Evolutionary conservation across 371 early-diverging fungal genomes (phyloP).

Genomic region (Saksenaea oblongispora): DNA sequence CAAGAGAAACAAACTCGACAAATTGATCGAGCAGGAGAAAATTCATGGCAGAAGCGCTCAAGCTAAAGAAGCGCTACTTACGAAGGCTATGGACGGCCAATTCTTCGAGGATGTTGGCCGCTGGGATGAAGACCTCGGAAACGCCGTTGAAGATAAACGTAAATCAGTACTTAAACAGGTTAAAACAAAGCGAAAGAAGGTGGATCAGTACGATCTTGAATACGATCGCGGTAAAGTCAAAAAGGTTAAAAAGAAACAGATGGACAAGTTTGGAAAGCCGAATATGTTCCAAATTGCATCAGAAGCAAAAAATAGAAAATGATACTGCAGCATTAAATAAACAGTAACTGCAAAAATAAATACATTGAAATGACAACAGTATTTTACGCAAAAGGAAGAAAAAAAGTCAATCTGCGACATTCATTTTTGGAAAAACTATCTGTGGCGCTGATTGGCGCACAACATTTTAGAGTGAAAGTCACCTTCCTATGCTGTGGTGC

Average conservation of each 20-base stretch:
- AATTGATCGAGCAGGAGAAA: slow-evolving; percentile 51
- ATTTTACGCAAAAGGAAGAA: too few relatives aligned
- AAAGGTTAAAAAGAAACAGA: slow-evolving; percentile 67
- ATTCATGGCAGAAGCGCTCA: slow-evolving; percentile 42
- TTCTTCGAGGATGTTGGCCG: slow-evolving; percentile 47
- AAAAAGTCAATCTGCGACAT: too few relatives aligned
- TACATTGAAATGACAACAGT: too few relatives aligned
- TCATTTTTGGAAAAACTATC: too few relatives aligned
- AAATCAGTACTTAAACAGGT: slow-evolving; percentile 38
- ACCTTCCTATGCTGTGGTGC: too few relatives aligned
- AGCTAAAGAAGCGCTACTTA: slow-evolving; percentile 44
- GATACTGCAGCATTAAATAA: too few relatives aligned
- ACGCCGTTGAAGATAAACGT: slow-evolving; percentile 32
- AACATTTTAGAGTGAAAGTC: too few relatives aligned
- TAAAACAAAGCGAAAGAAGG: slow-evolving; percentile 60
- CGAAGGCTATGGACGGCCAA: slow-evolving; percentile 26
- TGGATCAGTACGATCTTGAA: slow-evolving; percentile 68
- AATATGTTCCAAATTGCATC: slow-evolving; percentile 46
- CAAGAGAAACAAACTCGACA: slow-evolving; percentile 56
- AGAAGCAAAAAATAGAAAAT: slow-evolving; percentile 21
- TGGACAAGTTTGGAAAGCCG: slow-evolving; percentile 38
- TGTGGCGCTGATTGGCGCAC: too few relatives aligned
- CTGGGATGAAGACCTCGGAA: slow-evolving; percentile 48
- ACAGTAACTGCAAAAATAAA: too few relatives aligned
- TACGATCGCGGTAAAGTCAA: slow-evolving; percentile 81